Evolutionary conservation across 225 moss, liverwort and hornwort genomes (phyloP).

Genomic region (Marchantia polymorpha): DNA sequence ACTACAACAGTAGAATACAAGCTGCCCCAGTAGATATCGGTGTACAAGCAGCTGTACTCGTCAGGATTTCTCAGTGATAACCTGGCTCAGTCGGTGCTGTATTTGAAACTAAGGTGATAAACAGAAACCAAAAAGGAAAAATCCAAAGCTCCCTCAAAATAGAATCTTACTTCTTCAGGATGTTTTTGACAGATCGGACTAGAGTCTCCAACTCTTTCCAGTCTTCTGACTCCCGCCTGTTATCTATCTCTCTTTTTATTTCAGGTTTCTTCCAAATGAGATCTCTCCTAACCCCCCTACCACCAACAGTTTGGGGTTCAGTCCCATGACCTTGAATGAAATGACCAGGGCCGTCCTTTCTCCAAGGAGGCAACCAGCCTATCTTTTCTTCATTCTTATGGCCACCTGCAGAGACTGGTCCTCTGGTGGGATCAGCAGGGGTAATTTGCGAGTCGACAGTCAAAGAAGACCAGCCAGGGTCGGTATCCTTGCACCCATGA

Average conservation of each 20-base stretch:
- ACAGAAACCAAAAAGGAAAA: not conserved
- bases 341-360: not conserved
- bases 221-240: constrained; percentile 28
- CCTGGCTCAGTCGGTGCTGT: too few relatives aligned
- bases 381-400: not conserved
- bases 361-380: constrained; percentile 3
- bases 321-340: not conserved
- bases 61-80: too few relatives aligned
- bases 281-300: not conserved
- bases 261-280: constrained; percentile 3
- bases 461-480: constrained; percentile 10
- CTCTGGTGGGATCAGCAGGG: not conserved
- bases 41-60: too few relatives aligned
- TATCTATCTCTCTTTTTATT: constrained; percentile 12
- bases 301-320: not conserved
- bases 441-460: not conserved
- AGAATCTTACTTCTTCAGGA: constrained; percentile 30
- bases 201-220: constrained; percentile 29
- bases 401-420: not conserved
- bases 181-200: constrained; percentile 21
- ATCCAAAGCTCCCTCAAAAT: not conserved
- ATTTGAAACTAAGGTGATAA: too few relatives aligned
- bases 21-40: too few relatives aligned
- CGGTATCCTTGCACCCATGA: not conserved
- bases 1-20: too few relatives aligned